Conservation (phyloP, 2,329 filamentous ascomycete species). For the Tympanopsis confertula region DNA sequence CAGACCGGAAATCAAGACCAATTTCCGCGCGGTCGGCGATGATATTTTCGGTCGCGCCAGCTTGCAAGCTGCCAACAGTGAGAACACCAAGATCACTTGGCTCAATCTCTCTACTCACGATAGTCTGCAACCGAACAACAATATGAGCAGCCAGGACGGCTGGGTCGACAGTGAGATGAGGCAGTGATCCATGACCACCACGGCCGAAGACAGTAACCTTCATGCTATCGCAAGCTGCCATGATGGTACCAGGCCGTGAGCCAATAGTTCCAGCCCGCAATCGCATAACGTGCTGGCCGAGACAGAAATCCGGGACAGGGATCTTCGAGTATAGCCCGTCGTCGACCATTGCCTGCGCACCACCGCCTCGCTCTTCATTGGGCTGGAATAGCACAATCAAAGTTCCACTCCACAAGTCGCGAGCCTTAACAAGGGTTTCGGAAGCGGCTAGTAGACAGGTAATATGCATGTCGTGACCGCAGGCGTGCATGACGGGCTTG, state of each 20-base stretch:
- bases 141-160: slow-evolving; percentile 27
- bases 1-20: slow-evolving; percentile 25
- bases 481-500: slow-evolving; percentile 55
- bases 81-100: slow-evolving; percentile 28
- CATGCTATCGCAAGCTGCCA: slow-evolving; percentile 21
- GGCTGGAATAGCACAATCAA: slow-evolving; percentile 57
- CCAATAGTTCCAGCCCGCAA: slow-evolving; percentile 20
- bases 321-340: slow-evolving; percentile 42
- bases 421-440: slow-evolving; percentile 29
- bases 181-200: slow-evolving; percentile 28
- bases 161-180: slow-evolving; percentile 31
- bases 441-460: slow-evolving; percentile 42
- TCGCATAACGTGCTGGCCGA: slow-evolving; percentile 40
- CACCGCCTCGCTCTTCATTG: slow-evolving; percentile 50
- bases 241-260: slow-evolving; percentile 16
- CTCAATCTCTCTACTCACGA: slow-evolving; percentile 23
- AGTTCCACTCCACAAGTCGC: slow-evolving; percentile 46
- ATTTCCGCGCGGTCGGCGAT: slow-evolving; percentile 28
- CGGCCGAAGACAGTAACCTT: slow-evolving; percentile 24
- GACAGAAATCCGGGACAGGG: slow-evolving; percentile 40
- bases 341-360: slow-evolving; percentile 51
- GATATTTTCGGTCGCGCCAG: slow-evolving; percentile 29
- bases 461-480: slow-evolving; percentile 58
- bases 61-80: slow-evolving; percentile 27
- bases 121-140: slow-evolving; percentile 24